Base-by-base conservation (phyloP, 768 basidiomycete genomes). In the Cyclocybe aegerita region DNA sequence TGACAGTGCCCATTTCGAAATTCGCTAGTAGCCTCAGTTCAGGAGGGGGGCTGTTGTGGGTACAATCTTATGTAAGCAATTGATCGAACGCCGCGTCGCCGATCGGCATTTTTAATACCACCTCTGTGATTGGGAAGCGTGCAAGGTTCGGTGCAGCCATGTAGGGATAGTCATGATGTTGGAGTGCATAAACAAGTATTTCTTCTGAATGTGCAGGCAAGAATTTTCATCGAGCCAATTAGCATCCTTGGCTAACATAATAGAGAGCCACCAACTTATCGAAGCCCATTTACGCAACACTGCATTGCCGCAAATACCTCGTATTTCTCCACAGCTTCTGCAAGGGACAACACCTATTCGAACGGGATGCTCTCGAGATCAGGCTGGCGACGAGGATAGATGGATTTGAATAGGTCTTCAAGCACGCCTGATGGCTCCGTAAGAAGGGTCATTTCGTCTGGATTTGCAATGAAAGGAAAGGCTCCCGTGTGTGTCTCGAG, bases 351-450 rank as follows among this genome's bases (percentile, higher is more conserved):
- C 2, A 61, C 42, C 3, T 47, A n/a, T n/a, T 54, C 47, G 34
- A 53, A 50, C 4, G 34, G 9, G 10, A 53, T 43, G 11, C 46
- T 41, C 4, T 50, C 39, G 4, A 62, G 39, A 14, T 15, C 38
- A 3, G 59, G 60, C 29, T 60, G 58, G 7, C 49, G 39, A 17
- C 47, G 32, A 3, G 65, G 61, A 35, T 63, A 61, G 12, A 65
- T 46, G 35, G 62, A 68, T 14, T 55, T 47, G 39, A 68, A 65
- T 6, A 66, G 50, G 6, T 64, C 37, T 16, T 63, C 60, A 10
- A 67, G 54, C 1, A 57, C 54, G 4, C 38, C 33, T 2, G 57
- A 46, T 0, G 49, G 38, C 42, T 67, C 65, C 1, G 55, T 33
- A 9, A 65, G 54, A 5, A 43, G 14, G 7, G 61, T 57, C 4